Percentiles rank a stretch among this genome's conserved stretches.
These are phyloP conservation scores for Colletotrichum eleusines DNA, from an alignment of 2,329 filamentous ascomycete species.

Conservation along the genomic window DNA sequence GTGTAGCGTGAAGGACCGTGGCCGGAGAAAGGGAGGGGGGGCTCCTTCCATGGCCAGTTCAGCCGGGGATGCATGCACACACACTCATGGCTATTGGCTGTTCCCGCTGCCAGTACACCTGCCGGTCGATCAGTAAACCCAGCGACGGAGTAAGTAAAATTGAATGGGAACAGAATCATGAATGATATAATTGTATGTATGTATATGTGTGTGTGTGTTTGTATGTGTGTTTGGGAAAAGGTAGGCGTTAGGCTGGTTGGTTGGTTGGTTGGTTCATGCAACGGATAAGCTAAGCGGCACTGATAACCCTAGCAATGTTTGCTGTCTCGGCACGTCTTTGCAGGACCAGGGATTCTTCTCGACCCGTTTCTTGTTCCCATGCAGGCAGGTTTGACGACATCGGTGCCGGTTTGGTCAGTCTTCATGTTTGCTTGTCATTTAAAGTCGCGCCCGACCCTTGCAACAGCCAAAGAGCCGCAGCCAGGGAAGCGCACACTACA, in stretches of 20 bases:
- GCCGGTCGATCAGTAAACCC: background rate
- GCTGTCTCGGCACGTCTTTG: background rate
- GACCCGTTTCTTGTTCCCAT: background rate
- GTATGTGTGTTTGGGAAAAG: no score
- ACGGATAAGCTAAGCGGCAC: background rate
- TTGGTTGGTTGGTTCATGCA: no score
- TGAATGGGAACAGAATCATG: background rate
- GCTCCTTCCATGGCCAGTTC: background rate
- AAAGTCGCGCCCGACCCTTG: background rate
- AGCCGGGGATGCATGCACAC: background rate
- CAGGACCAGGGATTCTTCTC: background rate
- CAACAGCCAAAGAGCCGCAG: background rate
- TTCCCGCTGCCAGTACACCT: background rate
- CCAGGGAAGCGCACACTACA: background rate
- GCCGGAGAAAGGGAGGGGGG: no score
- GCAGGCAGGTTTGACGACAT: background rate
- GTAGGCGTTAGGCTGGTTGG: no score
- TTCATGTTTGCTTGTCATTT: background rate
- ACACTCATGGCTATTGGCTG: background rate
- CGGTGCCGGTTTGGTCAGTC: background rate
- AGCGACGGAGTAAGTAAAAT: background rate
- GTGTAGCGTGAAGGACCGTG: background rate
- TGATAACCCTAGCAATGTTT: background rate
- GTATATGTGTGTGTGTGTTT: background rate
- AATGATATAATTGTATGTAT: background rate